These are phyloP conservation scores for Blepharisma stoltei DNA, from an alignment of 73 alveolate species.

Conservation along the genomic window DNA sequence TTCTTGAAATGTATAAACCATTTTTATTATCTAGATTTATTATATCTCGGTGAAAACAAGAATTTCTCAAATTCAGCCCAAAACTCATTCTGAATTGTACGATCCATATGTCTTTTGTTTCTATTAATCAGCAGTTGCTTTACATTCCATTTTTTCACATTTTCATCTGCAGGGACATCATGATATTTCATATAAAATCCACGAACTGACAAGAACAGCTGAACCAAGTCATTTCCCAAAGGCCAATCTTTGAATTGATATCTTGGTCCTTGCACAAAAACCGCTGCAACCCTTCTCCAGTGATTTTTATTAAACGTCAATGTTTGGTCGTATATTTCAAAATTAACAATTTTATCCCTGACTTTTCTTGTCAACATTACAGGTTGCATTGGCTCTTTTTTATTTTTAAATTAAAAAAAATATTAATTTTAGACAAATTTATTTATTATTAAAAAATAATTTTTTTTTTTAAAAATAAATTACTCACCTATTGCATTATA, in stretches of 20 bases:
- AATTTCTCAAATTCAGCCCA: conserved; percentile 59
- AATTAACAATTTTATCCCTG: conserved; percentile 28
- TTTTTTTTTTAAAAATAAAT: too few relatives aligned
- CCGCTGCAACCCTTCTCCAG: conserved; percentile 63
- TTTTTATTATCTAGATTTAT: neutral
- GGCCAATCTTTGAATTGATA: conserved; percentile 65
- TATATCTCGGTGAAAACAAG: conserved; percentile 29
- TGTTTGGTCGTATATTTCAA: conserved; percentile 55
- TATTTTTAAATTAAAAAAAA: too few relatives aligned
- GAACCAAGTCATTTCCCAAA: conserved; percentile 27
- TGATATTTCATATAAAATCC: conserved; percentile 51
- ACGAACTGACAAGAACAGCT: conserved; percentile 48
- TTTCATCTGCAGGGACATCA: conserved; percentile 46
- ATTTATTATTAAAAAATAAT: too few relatives aligned
- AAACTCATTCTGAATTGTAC: conserved; percentile 45
- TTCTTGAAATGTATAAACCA: too few relatives aligned
- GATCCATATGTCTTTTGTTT: conserved; percentile 58
- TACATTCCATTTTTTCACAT: conserved; percentile 44
- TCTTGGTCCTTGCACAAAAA: conserved; percentile 52
- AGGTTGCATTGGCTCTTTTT: too few relatives aligned
- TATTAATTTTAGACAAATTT: too few relatives aligned
- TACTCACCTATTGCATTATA: too few relatives aligned
- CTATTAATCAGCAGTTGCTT: conserved; percentile 39
- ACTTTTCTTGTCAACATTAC: conserved; percentile 32
- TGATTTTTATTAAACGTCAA: conserved; percentile 34